These are phyloP conservation scores for Globisporangium canariense DNA, from an alignment of 352 stramenopile genomes.

Conservation along the genomic window DNA sequence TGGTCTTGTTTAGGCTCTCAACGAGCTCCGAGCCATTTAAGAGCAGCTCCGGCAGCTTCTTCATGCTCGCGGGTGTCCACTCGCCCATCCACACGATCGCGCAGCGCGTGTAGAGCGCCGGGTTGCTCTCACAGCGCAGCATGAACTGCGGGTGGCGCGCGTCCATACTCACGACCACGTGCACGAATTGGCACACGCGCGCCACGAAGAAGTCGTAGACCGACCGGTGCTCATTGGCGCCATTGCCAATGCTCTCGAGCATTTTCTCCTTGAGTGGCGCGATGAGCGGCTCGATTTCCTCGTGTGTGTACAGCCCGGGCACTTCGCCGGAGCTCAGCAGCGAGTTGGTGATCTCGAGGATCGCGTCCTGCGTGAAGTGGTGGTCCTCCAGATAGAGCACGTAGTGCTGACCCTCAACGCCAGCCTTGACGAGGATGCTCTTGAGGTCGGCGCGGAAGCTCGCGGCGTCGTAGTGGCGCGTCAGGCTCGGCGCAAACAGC, in stretches of 20 bases:
- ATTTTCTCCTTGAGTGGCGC: slow-evolving; percentile 88
- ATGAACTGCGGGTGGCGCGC: slow-evolving; percentile 69
- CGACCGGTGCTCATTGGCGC: slow-evolving; percentile 56
- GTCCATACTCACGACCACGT: slow-evolving; percentile 85
- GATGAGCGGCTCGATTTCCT: slow-evolving; percentile 93
- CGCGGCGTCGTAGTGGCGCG: slow-evolving; percentile 64
- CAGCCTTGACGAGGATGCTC: slow-evolving; percentile 79
- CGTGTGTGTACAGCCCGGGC: slow-evolving; percentile 90
- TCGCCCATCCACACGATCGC: slow-evolving; percentile 93
- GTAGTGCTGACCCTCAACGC: slow-evolving; percentile 76
- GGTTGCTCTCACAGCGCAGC: slow-evolving; percentile 91
- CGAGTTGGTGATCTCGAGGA: slow-evolving; percentile 92
- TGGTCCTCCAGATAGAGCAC: slow-evolving; percentile 94
- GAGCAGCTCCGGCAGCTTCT: slow-evolving; percentile 70
- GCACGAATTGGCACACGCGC: slow-evolving; percentile 87
- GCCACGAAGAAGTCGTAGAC: slow-evolving; percentile 93
- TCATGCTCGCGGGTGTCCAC: slow-evolving; percentile 79
- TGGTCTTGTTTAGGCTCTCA: slow-evolving; percentile 53
- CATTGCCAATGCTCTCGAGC: slow-evolving; percentile 71
- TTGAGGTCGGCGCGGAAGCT: slow-evolving; percentile 90
- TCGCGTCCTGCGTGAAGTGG: slow-evolving; percentile 86
- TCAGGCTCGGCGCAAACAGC: slow-evolving; percentile 78
- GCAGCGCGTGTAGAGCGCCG: slow-evolving; percentile 91
- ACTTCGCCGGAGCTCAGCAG: slow-evolving; percentile 91
- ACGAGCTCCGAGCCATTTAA: slow-evolving; percentile 56